Base-by-base conservation (phyloP, 306 rosid species). In the Cercis canadensis region DNA sequence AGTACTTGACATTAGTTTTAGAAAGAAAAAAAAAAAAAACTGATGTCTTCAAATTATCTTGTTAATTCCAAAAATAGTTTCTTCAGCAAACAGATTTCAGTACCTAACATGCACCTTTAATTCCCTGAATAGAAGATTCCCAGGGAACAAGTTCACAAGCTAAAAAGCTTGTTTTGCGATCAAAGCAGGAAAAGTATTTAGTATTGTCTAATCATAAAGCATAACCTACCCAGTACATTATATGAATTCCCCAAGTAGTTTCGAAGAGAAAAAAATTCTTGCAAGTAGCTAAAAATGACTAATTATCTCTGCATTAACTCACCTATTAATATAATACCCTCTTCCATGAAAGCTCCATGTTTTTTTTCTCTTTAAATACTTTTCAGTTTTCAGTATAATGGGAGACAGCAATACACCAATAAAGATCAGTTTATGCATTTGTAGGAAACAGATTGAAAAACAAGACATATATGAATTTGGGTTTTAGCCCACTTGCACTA, bases 301-400 rank as follows among this genome's bases (percentile, higher is more conserved):
- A 1, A 24, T 24, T 3, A 24, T 24, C 29, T 24, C 29, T 24
- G 29, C 3, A 1, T 44, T 44, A 3, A 44, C 11, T 8, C 0
- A 1, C 32, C 24, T 36, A 58, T 15, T 49, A 36, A 36, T 32
- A 60, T 44, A 18, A 8, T 29, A 39, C 14, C 0, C 24, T 61
- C 36, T 61, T 11, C 34, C n/a, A 61, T 2, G 4, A 7, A 39
- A 11, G 66, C 18, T 40, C 16, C 24, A 18, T 4, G 9, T 16
- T 18, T 17, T 11, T 16, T n/a, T 60, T 7, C 50, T 41, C 8
- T 37, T 37, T 43, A 8, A 37, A 8, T 8, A 8, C 41, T 14
- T 4, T 45, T 31, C n/a, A 64, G 69, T 44, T 63, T 37, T 63
- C 14, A 29, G 52, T 63, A 36, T 63, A 64, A 31, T 64, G 70